Evolutionary conservation across 2,329 filamentous ascomycete species (phyloP).

Genomic region (Zymoseptoria passerinii): DNA sequence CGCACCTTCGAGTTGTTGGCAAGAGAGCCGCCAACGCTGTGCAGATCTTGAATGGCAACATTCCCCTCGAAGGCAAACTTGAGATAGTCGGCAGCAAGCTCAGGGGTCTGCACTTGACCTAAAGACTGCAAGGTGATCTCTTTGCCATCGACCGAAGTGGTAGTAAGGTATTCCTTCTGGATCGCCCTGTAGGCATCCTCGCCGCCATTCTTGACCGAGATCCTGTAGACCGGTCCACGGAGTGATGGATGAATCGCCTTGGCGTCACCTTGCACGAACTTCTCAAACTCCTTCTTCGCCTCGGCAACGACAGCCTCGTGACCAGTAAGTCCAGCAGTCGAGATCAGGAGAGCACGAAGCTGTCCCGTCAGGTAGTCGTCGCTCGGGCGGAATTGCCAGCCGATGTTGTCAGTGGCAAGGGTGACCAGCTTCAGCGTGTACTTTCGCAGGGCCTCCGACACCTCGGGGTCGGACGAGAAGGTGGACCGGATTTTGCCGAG

Average conservation of each 20-base stretch:
- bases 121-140: constrained; percentile 73
- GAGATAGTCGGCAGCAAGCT: constrained; percentile 60
- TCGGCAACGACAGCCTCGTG: constrained; percentile 65
- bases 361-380: constrained; percentile 79
- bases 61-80: constrained; percentile 71
- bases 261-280: constrained; percentile 63
- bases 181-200: constrained; percentile 63
- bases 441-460: constrained; percentile 64
- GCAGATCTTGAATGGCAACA: constrained; percentile 81
- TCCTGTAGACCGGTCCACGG: constrained; percentile 69
- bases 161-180: constrained; percentile 75
- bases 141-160: constrained; percentile 81
- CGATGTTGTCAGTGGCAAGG: constrained; percentile 66
- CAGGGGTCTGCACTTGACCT: constrained; percentile 60
- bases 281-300: constrained; percentile 68
- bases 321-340: constrained; percentile 64
- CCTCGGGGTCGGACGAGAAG: constrained; percentile 66
- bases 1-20: constrained; percentile 66
- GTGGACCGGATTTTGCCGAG: constrained; percentile 72
- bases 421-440: constrained; percentile 72
- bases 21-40: constrained; percentile 67
- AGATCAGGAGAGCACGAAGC: constrained; percentile 72
- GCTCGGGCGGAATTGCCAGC: constrained; percentile 70
- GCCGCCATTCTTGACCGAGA: constrained; percentile 65
- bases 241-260: constrained; percentile 72